Evolutionary conservation across 2,329 filamentous ascomycete species (phyloP).

Genomic region (Pleomassaria siparia): DNA sequence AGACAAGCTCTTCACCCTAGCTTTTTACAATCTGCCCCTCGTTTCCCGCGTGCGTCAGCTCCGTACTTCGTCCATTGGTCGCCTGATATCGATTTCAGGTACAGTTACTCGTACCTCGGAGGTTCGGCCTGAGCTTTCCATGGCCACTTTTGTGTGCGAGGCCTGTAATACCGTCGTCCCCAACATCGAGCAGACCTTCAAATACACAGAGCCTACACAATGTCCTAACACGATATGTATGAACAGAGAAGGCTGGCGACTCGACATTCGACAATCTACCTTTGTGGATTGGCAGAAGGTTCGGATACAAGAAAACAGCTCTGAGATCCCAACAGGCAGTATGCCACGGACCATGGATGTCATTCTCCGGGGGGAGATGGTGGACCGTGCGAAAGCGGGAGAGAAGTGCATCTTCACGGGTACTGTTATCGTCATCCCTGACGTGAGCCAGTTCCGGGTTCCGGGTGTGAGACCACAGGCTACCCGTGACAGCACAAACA

Average conservation of each 20-base stretch:
- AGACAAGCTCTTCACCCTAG: conserved; percentile 90
- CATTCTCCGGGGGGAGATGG: conserved; percentile 93
- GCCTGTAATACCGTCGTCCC: conserved; percentile 80
- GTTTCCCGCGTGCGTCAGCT: conserved; percentile 84
- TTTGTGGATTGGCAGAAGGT: conserved; percentile 99
- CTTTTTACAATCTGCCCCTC: conserved; percentile 89
- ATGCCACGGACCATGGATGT: conserved; percentile 99
- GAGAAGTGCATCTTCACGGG: conserved; percentile 99
- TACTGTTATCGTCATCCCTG: conserved; percentile 91
- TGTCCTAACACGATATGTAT: conserved; percentile 86
- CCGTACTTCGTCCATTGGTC: conserved; percentile 86
- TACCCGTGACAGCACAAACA: conserved; percentile 77
- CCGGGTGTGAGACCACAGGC: conserved; percentile 83
- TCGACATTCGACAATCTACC: conserved; percentile 96
- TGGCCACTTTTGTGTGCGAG: conserved; percentile 91
- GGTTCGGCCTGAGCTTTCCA: conserved; percentile 87
- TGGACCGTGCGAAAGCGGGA: conserved; percentile 93
- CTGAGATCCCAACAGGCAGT: conserved; percentile 95
- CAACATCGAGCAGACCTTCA: conserved; percentile 95
- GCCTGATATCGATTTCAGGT: conserved; percentile 91
- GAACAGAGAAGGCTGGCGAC: conserved; percentile 88
- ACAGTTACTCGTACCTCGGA: conserved; percentile 97
- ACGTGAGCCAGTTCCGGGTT: conserved; percentile 91
- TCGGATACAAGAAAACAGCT: conserved; percentile 96
- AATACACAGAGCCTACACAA: conserved; percentile 94